Base-by-base conservation (phyloP, 192 early-diverging fungal genomes). In the Backusella liffmaniae region DNA sequence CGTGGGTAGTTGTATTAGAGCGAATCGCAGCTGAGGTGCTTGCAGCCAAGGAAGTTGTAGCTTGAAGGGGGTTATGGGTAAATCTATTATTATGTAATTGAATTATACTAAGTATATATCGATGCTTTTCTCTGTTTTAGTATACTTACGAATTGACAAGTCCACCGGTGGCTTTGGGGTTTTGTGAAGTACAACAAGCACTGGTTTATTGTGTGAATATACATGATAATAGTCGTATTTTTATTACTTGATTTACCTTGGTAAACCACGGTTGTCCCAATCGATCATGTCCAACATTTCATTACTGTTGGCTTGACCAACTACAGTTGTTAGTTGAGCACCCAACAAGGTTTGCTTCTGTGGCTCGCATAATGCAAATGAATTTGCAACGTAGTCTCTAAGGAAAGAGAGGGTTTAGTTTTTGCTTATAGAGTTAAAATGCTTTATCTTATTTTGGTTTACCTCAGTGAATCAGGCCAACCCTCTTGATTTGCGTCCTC, bases 241-340 rank as follows among this genome's bases (percentile, higher is more conserved):
- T 32, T 32, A 32, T 32, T 37, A 16, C 37, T 74, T 1, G 26
- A 0, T 5, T n/a, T 81, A 93, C 92, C 74, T 76, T 71, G 94
- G 92, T 32, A 95, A 76, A 0, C 77, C 76, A 86, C 91, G 87
- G n/a, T 86, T 80, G 4, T 88, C 85, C 94, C 94, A 96, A 75
- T 94, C 89, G 1, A 89, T 87, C 0, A 78, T 80, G 72, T 79
- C 83, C 23, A 94, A 44, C 32, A 76, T 84, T 18, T 82, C 80
- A 23, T 82, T 75, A 6, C 36, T 8, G 34, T 86, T 82, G 36
- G 85, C 81, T 39, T 81, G 77, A 7, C 71, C 75, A 65, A 95
- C 92, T 62, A 93, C 35, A 1, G 69, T 70, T 73, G 84, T 89
- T 29, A 95, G 73, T 74, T 91, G 82, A n/a, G 70, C 72, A 77